phyloP scores from a whole-genome alignment of 805 yeast species.

The Yarrowia sp. region DNA sequence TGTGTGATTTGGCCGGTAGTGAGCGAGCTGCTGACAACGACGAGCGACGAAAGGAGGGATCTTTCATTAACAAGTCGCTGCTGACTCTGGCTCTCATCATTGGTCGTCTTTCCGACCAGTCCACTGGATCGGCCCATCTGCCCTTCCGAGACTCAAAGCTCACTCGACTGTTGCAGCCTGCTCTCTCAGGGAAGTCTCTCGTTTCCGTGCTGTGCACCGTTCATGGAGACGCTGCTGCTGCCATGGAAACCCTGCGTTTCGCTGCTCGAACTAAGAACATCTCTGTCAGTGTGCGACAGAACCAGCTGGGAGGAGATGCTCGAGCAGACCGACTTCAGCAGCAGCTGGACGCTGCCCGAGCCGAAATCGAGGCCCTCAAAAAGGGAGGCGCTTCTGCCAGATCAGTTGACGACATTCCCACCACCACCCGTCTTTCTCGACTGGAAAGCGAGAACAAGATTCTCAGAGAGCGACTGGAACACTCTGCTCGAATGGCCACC shows the following conservation, averaged over 20 bases:
- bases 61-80: conserved; percentile 88
- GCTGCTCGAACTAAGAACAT: conserved; percentile 94
- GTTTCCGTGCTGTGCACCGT: conserved; percentile 89
- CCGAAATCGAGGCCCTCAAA: conserved; percentile 55
- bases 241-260: conserved; percentile 87
- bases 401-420: neutral
- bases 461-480: conserved; percentile 71
- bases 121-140: conserved; percentile 62
- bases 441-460: conserved; percentile 69
- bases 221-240: conserved; percentile 63
- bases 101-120: conserved; percentile 66
- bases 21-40: conserved; percentile 77
- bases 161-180: conserved; percentile 89
- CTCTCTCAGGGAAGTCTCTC: conserved; percentile 83
- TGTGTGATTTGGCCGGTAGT: conserved; percentile 97
- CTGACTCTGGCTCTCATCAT: conserved; percentile 93
- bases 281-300: conserved; percentile 66
- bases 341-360: conserved; percentile 67
- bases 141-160: conserved; percentile 94
- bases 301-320: conserved; percentile 53
- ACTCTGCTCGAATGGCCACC: conserved; percentile 58
- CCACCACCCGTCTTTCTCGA: conserved; percentile 52
- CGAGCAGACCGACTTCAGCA: conserved; percentile 62
- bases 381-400: conserved; percentile 20
- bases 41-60: conserved; percentile 91